Evolutionary conservation across 2,329 filamentous ascomycete genomes (phyloP).

Genomic region (Fusarium incarnatum): DNA sequence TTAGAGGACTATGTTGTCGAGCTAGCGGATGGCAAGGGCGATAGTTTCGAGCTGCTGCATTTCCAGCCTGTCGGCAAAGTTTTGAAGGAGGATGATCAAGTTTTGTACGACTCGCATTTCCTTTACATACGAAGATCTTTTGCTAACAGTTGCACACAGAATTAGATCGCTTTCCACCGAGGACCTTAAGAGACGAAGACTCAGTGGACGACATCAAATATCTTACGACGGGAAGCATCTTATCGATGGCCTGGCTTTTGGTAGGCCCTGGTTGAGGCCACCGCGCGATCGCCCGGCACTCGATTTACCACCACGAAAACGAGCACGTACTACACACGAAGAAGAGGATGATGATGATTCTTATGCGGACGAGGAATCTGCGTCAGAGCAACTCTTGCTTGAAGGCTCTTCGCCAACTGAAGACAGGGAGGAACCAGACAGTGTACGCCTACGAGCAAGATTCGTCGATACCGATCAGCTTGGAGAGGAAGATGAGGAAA

Average conservation of each 20-base stretch:
- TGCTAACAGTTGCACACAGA: conserved; percentile 60
- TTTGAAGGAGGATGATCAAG: conserved; percentile 84
- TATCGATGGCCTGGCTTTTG: conserved; percentile 87
- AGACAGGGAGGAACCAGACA: conserved; percentile 23
- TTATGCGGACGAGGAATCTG: conserved; percentile 50
- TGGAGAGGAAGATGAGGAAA: conserved; percentile 29
- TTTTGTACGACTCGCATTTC: conserved; percentile 69
- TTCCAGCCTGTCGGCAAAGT: conserved; percentile 78
- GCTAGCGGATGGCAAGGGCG: conserved; percentile 65
- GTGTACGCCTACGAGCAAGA: conserved; percentile 32
- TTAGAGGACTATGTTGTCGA: conserved; percentile 91
- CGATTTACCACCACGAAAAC: conserved; percentile 79
- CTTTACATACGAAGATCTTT: neutral
- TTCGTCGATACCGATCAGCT: conserved; percentile 40
- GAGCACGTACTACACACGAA: conserved; percentile 63
- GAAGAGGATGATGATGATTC: conserved; percentile 53
- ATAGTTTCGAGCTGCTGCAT: conserved; percentile 86
- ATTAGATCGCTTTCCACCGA: conserved; percentile 82
- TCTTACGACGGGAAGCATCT: conserved; percentile 81
- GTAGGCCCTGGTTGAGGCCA: conserved; percentile 73
- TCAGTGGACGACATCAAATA: conserved; percentile 86
- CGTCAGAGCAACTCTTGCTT: conserved; percentile 48
- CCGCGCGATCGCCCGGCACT: conserved; percentile 73
- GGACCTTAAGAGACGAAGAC: conserved; percentile 77
- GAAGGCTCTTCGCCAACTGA: conserved; percentile 45